phyloP scores from a whole-genome alignment of 768 basidiomycete genomes.

The Suillus ampliporus region DNA sequence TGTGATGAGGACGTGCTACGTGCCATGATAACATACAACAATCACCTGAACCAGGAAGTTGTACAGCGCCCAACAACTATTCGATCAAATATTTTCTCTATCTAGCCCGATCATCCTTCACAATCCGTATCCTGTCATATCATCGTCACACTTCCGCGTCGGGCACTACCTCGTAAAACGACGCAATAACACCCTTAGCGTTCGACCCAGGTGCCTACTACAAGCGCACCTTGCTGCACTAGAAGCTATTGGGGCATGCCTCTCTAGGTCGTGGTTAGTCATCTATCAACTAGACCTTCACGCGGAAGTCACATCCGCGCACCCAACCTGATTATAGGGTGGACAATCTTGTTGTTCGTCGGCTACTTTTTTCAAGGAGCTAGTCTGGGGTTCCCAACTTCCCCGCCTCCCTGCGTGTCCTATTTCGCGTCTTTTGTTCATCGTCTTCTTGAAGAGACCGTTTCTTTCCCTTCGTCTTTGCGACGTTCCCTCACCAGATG shows the following conservation, averaged over 20 bases:
- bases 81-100: conserved; percentile 55
- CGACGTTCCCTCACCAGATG: conserved; percentile 28
- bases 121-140: conserved; percentile 40
- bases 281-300: too few species aligned
- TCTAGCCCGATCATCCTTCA: conserved; percentile 43
- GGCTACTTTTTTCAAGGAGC: background rate
- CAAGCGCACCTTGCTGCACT: conserved; percentile 68
- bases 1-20: conserved; percentile 58
- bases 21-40: conserved; percentile 85
- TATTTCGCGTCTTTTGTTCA: background rate
- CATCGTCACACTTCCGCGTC: conserved; percentile 60
- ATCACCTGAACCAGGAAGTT: conserved; percentile 68
- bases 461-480: background rate
- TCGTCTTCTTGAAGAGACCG: background rate
- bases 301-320: too few species aligned
- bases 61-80: conserved; percentile 58
- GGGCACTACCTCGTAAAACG: conserved; percentile 61
- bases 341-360: too few species aligned
- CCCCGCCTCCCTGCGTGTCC: background rate
- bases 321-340: too few species aligned
- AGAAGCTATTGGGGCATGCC: conserved; percentile 74
- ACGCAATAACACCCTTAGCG: conserved; percentile 32
- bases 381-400: background rate
- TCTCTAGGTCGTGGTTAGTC: conserved; percentile 84
- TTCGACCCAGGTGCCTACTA: conserved; percentile 56